Conservation (phyloP, 176 grass and related monocot species). For the Puya raimondii region DNA sequence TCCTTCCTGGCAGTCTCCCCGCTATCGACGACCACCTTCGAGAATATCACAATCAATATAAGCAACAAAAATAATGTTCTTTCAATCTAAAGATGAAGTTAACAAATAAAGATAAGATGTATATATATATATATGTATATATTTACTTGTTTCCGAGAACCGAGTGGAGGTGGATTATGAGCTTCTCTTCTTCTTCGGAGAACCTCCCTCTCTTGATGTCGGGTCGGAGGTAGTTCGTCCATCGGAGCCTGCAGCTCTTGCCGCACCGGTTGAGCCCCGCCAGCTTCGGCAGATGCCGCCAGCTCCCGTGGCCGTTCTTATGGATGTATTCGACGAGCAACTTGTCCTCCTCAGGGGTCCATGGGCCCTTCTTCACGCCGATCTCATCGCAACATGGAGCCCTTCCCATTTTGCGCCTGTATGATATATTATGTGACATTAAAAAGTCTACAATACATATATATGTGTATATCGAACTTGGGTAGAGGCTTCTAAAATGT, state of each 20-base stretch:
- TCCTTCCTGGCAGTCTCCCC: slow-evolving; percentile 46
- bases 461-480: too few species aligned
- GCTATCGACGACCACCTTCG: slow-evolving; percentile 77
- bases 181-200: slow-evolving; percentile 70
- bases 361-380: slow-evolving; percentile 66
- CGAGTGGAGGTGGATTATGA: slow-evolving; percentile 79
- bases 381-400: slow-evolving; percentile 75
- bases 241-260: slow-evolving; percentile 94
- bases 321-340: slow-evolving; percentile 55
- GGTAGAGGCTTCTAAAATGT: too few species aligned
- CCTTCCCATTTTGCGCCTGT: slow-evolving; percentile 42
- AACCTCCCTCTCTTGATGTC: slow-evolving; percentile 83
- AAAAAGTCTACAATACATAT: too few species aligned
- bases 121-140: neutral
- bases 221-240: slow-evolving; percentile 91
- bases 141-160: slow-evolving; percentile 58
- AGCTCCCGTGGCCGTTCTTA: slow-evolving; percentile 62
- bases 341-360: slow-evolving; percentile 79
- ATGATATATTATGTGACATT: too few species aligned
- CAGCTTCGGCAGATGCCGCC: slow-evolving; percentile 74
- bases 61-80: neutral
- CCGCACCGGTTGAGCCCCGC: slow-evolving; percentile 87
- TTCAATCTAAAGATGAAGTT: neutral
- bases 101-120: neutral
- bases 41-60: too few species aligned